Conservation (phyloP, 2,329 filamentous ascomycete genomes). For the Arthrobotrys sinensis region DNA sequence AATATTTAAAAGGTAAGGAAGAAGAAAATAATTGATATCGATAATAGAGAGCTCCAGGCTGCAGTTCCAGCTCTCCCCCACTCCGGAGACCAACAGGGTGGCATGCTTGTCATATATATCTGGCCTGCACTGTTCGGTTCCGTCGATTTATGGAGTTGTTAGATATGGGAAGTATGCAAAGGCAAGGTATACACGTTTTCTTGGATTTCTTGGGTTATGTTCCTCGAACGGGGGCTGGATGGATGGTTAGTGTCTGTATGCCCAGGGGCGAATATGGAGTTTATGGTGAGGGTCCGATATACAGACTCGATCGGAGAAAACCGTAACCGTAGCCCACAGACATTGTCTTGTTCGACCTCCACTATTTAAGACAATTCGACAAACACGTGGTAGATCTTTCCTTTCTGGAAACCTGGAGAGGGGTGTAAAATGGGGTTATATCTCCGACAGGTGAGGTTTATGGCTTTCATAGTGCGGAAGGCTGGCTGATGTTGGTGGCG, state of each 20-base stretch:
- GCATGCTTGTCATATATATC: slow-evolving; percentile 9
- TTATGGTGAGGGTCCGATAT: too few species aligned
- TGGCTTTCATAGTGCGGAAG: neutral
- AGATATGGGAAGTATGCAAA: neutral
- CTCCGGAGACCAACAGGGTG: neutral
- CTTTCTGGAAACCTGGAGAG: neutral
- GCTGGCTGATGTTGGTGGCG: neutral
- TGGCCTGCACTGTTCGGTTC: slow-evolving; percentile 12
- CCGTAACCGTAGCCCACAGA: slow-evolving; percentile 7
- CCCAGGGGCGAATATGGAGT: neutral
- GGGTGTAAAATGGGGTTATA: neutral
- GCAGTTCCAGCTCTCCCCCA: neutral
- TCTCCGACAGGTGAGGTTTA: neutral
- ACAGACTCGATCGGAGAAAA: neutral
- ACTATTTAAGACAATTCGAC: slow-evolving; percentile 1
- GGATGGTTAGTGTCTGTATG: neutral
- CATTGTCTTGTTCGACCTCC: slow-evolving; percentile 14
- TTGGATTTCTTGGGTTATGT: neutral
- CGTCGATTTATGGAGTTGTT: slow-evolving; percentile 16
- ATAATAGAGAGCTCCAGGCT: slow-evolving; percentile 10
- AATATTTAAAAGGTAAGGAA: neutral
- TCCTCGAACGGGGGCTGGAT: neutral
- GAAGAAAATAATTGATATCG: neutral
- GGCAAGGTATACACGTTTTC: slow-evolving; percentile 16
- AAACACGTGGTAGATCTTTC: slow-evolving; percentile 23